Evolutionary conservation across 1,139 yeast genomes (phyloP), one percentile per base, ranked within the genome.

Genomic region (Lodderomyces pseudojiufengensis): DNA sequence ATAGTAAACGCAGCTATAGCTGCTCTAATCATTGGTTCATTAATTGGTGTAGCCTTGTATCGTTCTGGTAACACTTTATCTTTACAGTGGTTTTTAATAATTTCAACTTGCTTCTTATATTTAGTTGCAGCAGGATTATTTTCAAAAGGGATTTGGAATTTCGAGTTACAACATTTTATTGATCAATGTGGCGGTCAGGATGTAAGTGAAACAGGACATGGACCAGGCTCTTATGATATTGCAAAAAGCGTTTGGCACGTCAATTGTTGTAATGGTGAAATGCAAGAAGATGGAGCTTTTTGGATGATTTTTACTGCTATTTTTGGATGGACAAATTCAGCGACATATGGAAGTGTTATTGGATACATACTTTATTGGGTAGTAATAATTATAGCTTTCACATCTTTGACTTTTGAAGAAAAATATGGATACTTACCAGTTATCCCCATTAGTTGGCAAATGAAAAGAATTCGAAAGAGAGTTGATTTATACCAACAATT

Each of bases 361-460:
- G 55, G 66, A 27, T 69, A 69, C 46, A 57, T 55, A 29, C 36
- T 52, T 2, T 69, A 68, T 43, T 69, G 74, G 75, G 9, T 52
- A 2, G 52, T 51, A n/a, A 52, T 66, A 0, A 55, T 56, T 8
- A 34, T 33, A 7, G 49, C 50, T 30, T 60, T 62, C 32, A 32
- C 36, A 6, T 47, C 59, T 40, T 54, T 65, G 46, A 48, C 52
- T 29, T 53, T 49, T 42, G 69, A 64, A 34, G 70, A 64, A 34
- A 51, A 48, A 32, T 44, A 54, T 31, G 70, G 68, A 2, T 40
- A 46, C n/a, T 52, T 62, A 30, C 67, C 69, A 3, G 50, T 64
- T 7, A 32, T 80, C 4, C 87, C 87, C 4, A 45, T 76, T 15
- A 59, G 51, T 34, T 75, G 76, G 73, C 88, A 81, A 52, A 55